Conservation (phyloP, 179 eudicot species). For the Vitellaria paradoxa region DNA sequence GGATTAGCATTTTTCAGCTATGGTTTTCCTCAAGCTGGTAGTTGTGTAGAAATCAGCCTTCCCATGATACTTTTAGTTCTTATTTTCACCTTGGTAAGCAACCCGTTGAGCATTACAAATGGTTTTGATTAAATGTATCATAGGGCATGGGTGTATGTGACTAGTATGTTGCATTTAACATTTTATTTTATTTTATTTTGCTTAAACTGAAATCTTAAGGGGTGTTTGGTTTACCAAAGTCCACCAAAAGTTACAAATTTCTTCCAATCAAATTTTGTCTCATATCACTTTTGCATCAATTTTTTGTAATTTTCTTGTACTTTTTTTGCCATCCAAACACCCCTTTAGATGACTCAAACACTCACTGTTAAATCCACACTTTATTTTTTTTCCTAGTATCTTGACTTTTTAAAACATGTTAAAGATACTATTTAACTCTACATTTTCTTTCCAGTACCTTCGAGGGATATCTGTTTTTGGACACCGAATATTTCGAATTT, state of each 20-base stretch:
- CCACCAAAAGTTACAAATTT: too few relatives aligned
- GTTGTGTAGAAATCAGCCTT: constrained; percentile 78
- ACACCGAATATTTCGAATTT: constrained; percentile 64
- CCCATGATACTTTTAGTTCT: constrained; percentile 72
- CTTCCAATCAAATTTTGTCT: too few relatives aligned
- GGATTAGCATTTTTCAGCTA: constrained; percentile 94
- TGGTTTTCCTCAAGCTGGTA: constrained; percentile 98
- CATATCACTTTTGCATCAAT: too few relatives aligned
- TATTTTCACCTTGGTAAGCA: constrained; percentile 77
- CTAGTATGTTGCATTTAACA: not conserved
- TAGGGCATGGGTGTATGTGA: not conserved
- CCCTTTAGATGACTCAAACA: not conserved
- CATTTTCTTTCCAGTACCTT: constrained; percentile 47
- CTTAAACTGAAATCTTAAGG: not conserved
- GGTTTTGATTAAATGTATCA: constrained; percentile 2
- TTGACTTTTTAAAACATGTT: too few relatives aligned
- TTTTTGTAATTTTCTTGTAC: too few relatives aligned
- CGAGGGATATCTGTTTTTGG: constrained; percentile 79
- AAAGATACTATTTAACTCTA: not conserved
- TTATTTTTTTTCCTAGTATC: too few relatives aligned
- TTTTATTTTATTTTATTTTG: not conserved
- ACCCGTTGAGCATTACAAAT: constrained; percentile 5
- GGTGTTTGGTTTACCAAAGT: too few relatives aligned
- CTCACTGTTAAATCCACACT: not conserved
- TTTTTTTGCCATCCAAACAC: too few relatives aligned